Conservation (phyloP, 805 yeast genomes). For the Suhomyces pyralidae region DNA sequence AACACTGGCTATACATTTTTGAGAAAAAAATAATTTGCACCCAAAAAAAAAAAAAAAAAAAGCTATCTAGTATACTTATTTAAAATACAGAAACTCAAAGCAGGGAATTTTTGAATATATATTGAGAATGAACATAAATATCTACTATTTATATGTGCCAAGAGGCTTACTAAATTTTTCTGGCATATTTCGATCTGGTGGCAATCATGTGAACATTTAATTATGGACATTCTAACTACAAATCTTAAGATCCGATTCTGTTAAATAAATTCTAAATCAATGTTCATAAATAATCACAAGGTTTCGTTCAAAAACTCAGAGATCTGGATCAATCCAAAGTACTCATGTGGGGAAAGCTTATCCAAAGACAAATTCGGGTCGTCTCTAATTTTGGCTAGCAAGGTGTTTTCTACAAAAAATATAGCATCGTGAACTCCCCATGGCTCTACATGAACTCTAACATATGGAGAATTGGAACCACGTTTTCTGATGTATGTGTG, state of each 20-base stretch:
- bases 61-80: too few species aligned
- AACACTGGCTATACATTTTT: constrained; percentile 51
- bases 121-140: too few species aligned
- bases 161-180: too few species aligned
- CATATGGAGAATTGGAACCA: constrained; percentile 16
- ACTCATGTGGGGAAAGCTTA: constrained; percentile 11
- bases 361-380: background rate
- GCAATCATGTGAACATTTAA: too few species aligned
- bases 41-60: background rate
- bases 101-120: too few species aligned
- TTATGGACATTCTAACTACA: too few species aligned
- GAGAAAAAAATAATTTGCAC: constrained; percentile 23
- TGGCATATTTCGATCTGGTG: too few species aligned
- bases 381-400: constrained; percentile 13
- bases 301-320: constrained; percentile 23
- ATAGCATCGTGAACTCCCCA: constrained; percentile 36
- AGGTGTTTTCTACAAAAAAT: constrained; percentile 25
- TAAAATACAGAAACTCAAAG: too few species aligned
- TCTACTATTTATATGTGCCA: too few species aligned
- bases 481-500: constrained; percentile 14
- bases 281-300: constrained; percentile 2
- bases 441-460: constrained; percentile 27
- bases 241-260: too few species aligned
- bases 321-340: constrained; percentile 21
- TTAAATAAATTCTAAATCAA: too few species aligned